Base-by-base conservation (phyloP, 768 basidiomycete genomes). In the Termitomyces sp. region DNA sequence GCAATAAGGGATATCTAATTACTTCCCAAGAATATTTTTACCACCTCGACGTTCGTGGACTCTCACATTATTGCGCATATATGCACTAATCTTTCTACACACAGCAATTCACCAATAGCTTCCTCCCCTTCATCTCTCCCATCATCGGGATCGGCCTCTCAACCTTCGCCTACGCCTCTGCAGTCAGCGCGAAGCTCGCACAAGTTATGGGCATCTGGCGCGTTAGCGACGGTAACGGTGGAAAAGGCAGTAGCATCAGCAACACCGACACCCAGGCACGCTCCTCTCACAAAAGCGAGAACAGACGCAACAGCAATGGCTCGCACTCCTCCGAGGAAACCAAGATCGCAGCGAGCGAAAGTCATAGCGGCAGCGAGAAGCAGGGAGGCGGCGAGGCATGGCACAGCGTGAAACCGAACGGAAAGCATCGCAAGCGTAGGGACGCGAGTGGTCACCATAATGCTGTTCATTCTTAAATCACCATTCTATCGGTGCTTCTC, bases 11-110 rank as follows among this genome's bases (percentile, higher is more conserved):
- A 3, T 75, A 76, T 63, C 77, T 78, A 48, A 86, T 89, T 47
- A 62, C 71, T 0, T 67, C 72, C 52, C 85, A 88, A 62, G 84
- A 88, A 62, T 84, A 86, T 44, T 68, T 68, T 42, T 66, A 65
- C 55, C 69, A 71, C 22, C 68, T 69, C 4, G 71, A 72, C 37
- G 71, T 72, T 47, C 50, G 68, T 61, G 3, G 5, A 18, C 20
- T n/a, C 24, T 22, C 26, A 40, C 16, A 39, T 4, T 50, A 18
- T 13, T 20, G 13, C 53, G 37, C 49, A 54, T 57, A 57, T 45
- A 62, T 32, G 18, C 53, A 58, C 47, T 53, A 7, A 50, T 26
- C 34, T 43, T 46, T 13, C 43, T n/a, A 24, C 42, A 26, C 13
- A 43, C 45, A 72, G 70, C 68, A 69, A 47, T 20, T 71, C 14